Percentiles rank a stretch among this genome's conserved stretches.
Evolutionary conservation across 306 rosid genomes (phyloP).

Genomic region (Lagenaria siceraria): DNA sequence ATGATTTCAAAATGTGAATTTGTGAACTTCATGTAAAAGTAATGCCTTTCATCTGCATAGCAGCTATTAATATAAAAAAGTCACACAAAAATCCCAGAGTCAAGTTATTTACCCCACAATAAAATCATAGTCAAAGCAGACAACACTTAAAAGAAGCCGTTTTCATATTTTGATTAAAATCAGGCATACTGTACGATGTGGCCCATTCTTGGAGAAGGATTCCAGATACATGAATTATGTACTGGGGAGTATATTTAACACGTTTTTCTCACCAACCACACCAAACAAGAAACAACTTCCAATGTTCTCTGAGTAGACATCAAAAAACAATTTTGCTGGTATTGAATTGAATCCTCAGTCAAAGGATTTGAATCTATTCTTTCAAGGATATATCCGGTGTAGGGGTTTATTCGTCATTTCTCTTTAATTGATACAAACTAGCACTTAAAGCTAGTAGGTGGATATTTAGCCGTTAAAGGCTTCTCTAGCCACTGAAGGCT

Average conservation of each 20-base stretch:
- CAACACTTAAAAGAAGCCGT: background rate
- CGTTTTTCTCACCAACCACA: no score
- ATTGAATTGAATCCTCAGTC: background rate
- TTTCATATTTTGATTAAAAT: background rate
- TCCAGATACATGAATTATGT: background rate
- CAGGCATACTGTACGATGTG: background rate
- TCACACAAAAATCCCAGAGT: background rate
- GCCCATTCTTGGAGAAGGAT: background rate
- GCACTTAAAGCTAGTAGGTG: background rate
- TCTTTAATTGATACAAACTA: background rate
- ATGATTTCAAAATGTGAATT: background rate
- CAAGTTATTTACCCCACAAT: background rate
- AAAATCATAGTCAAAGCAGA: background rate
- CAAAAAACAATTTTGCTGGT: background rate
- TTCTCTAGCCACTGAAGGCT: background rate
- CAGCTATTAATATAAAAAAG: background rate
- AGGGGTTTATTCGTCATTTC: background rate
- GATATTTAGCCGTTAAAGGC: background rate
- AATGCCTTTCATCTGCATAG: background rate
- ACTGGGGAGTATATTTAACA: background rate
- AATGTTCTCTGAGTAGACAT: no score
- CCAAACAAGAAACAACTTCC: no score
- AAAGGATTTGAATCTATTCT: background rate
- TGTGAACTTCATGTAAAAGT: background rate
- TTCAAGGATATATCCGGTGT: background rate